Evolutionary conservation across 1,284 basidiomycete genomes (phyloP), one percentile per base, ranked within the genome.

Genomic region (Rhizoctonia solani): DNA sequence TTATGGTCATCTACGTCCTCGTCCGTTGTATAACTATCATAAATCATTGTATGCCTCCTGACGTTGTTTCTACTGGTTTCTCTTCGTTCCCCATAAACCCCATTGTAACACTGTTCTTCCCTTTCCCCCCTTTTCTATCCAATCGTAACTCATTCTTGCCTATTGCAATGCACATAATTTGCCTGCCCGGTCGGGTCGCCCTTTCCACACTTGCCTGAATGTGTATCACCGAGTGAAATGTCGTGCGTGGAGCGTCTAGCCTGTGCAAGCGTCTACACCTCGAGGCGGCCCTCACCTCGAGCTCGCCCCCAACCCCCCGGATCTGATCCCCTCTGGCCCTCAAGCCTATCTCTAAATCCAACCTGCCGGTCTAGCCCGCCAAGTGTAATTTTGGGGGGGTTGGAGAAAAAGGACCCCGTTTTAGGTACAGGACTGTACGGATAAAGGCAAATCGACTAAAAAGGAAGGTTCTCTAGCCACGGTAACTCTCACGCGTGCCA

Each of bases 1-100:
- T 65, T 65, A 65, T 65, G 19, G n/a, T 13, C n/a, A 14, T 21
- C 21, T 53, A 53, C 59, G 59, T 47, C 49, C 58, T 37, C 50
- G 50, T 49, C 59, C 29, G 39, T 49, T 49, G 46, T 49, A 49
- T 34, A 34, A 34, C 5, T 27, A 49, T 11, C 23, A 49, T 14
- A n/a, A 21, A 5, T 44, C 41, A 16, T 27, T 46, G 46, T 49
- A 49, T 49, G 46, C 46, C 19, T 49, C 46, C 21, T 21, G 4
- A 23, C 2, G 46, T 49, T 27, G 46, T 49, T 21, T 49, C 46
- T 49, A 49, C 46, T 49, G 46, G 46, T 49, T 5, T 49, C 41
- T 16, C 4, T 49, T 49, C 46, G 46, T 49, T 49, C 46, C n/a
- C n/a, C 46, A 21, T 25, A 49, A 44, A 44, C 41, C 41, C 41